Evolutionary conservation across 1,139 yeast species (phyloP).

Genomic region (Debaryomyces subglobosus): DNA sequence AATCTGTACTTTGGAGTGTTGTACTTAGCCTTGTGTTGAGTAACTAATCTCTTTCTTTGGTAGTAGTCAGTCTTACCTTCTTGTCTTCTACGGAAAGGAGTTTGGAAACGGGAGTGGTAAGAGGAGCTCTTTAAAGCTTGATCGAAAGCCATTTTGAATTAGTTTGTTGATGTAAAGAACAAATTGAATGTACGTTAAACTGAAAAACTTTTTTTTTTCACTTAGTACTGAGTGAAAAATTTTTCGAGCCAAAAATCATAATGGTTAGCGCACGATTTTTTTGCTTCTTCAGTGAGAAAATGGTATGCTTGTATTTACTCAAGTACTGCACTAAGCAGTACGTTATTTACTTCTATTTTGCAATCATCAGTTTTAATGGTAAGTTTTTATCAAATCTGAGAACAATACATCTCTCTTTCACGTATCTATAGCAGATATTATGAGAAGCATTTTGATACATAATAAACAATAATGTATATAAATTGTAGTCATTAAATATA

Average conservation of each 20-base stretch:
- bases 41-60: slow-evolving; percentile 99
- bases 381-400: background rate
- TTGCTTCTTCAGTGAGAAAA: background rate
- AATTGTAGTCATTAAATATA: background rate
- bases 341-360: background rate
- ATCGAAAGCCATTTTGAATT: slow-evolving; percentile 71
- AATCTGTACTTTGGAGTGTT: slow-evolving; percentile 99
- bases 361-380: background rate
- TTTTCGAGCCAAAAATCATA: slow-evolving; percentile 5
- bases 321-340: background rate
- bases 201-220: slow-evolving; percentile 5
- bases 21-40: slow-evolving; percentile 99
- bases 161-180: background rate
- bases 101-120: slow-evolving; percentile 99
- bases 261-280: slow-evolving; percentile 5
- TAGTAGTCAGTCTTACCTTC: slow-evolving; percentile 99
- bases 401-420: background rate
- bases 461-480: background rate
- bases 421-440: background rate
- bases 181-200: background rate
- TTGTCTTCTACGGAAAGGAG: slow-evolving; percentile 99
- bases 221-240: slow-evolving; percentile 5
- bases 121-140: slow-evolving; percentile 79
- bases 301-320: slow-evolving; percentile 1
- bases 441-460: background rate